A percentile compares a stretch with the other conserved stretches of the same genome.
Evolutionary conservation across 73 alveolate species (phyloP).

Genomic region (Paraurostyla sp.): DNA sequence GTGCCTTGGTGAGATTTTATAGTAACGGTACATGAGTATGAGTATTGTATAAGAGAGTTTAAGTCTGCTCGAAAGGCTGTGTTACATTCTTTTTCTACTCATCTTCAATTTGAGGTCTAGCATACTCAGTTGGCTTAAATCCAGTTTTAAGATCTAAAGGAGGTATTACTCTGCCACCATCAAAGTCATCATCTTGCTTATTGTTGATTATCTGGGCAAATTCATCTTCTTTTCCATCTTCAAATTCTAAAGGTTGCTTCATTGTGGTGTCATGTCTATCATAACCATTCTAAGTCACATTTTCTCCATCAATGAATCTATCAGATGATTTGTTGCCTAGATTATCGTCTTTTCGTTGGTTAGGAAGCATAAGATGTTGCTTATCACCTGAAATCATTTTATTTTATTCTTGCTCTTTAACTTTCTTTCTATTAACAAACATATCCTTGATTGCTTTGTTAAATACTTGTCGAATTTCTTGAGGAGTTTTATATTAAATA

Average conservation of each 20-base stretch:
- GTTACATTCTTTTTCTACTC: constrained; percentile 4
- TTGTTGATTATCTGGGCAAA: background rate
- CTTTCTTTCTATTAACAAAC: constrained; percentile 8
- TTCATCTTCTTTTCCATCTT: background rate
- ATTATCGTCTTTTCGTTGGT: too few species aligned
- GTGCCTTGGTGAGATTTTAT: background rate
- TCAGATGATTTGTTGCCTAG: too few species aligned
- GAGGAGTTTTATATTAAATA: background rate
- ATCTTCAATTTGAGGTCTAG: constrained; percentile 21
- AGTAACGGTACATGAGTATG: constrained; percentile 17
- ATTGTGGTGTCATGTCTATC: background rate
- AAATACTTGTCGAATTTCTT: background rate
- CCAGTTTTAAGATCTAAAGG: background rate
- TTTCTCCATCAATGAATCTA: too few species aligned
- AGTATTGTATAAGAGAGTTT: background rate
- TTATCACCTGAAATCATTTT: background rate
- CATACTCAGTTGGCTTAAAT: constrained; percentile 3
- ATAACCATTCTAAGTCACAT: constrained; percentile 12
- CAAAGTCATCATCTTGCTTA: constrained; percentile 40
- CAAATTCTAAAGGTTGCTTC: background rate
- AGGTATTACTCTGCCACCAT: background rate
- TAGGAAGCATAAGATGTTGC: background rate
- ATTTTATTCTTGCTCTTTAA: background rate
- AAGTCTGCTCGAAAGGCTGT: background rate
- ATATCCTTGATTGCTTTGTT: constrained; percentile 6